Evolutionary conservation across 208 protist genomes (phyloP).

Genomic region (Trypanosoma mega): DNA sequence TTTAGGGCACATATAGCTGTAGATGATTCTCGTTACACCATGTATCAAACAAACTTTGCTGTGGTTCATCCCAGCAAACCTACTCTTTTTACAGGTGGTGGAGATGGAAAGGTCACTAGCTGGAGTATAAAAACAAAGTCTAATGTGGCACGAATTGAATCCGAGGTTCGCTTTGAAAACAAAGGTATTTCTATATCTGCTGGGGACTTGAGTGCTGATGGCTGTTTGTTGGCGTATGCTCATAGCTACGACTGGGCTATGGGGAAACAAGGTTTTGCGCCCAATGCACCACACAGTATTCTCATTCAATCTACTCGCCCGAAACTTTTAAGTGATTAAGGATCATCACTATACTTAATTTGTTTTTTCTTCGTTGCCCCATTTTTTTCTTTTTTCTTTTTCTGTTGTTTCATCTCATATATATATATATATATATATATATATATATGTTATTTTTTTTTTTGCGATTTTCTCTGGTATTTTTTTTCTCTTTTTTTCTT

Average conservation of each 20-base stretch:
- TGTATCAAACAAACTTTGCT: constrained; percentile 80
- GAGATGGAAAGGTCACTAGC: constrained; percentile 55
- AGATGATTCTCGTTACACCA: constrained; percentile 36
- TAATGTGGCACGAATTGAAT: constrained; percentile 30
- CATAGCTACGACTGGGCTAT: constrained; percentile 88
- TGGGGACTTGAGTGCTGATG: constrained; percentile 66
- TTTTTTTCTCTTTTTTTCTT: constrained; percentile 12
- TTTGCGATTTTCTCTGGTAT: constrained; percentile 2
- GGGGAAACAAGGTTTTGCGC: constrained; percentile 53
- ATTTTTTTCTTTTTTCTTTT: no score
- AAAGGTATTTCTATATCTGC: constrained; percentile 64
- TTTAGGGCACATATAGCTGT: constrained; percentile 66
- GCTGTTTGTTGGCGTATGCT: constrained; percentile 64
- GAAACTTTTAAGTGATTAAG: background rate
- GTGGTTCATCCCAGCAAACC: constrained; percentile 48
- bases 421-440: constrained; percentile 24
- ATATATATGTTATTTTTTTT: constrained; percentile 17
- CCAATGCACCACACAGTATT: constrained; percentile 24
- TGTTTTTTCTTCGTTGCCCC: no score
- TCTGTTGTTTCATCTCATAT: no score
- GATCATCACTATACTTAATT: no score
- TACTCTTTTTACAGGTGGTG: constrained; percentile 58
- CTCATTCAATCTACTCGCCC: constrained; percentile 9
- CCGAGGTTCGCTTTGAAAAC: constrained; percentile 34
- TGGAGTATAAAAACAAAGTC: constrained; percentile 46